Evolutionary conservation across 2,329 filamentous ascomycete genomes (phyloP), one percentile per base, ranked within the genome.

Genomic region (Drechslerella coelobrocha): DNA sequence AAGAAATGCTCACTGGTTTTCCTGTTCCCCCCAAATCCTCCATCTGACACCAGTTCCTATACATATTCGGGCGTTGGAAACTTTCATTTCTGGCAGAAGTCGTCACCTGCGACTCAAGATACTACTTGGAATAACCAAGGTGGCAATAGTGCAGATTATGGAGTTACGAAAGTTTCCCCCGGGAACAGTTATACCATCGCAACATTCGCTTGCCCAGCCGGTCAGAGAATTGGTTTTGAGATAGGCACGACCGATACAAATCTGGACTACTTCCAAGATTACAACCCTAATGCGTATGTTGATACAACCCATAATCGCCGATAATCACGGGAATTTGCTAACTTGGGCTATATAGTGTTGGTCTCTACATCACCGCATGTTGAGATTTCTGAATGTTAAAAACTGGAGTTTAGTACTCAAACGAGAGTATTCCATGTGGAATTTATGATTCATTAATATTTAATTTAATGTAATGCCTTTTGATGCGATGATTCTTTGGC

Each of bases 241-340:
- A 81, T 89, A 74, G 81, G 79, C 47, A 79, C 79, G 4, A 83
- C 82, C 1, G 79, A 79, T 72, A 85, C 85, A 39, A 76, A 80
- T 51, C 77, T 89, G 39, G 78, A 83, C 61, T 89, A 83, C 78
- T 88, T 89, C 79, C 82, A 90, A 79, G 85, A 89, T 76, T 87
- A 80, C 74, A 87, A 87, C 75, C 80, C 79, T 48, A 51, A 34
- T 2, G 65, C 65, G 65, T 69, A 62, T 45, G 65, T 62, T 57
- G n/a, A n/a, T n/a, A n/a, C n/a, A n/a, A 31, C 12, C 29, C 29
- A 31, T 31, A 6, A 31, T 31, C 29, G 6, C 29, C 29, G 12
- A 6, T 31, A 31, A n/a, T n/a, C n/a, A n/a, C n/a, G n/a, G n/a
- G n/a, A n/a, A n/a, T n/a, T 24, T 26, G n/a, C 17, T 29, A 27